Conservation (phyloP, 768 basidiomycete species). For the Russula sp. region DNA sequence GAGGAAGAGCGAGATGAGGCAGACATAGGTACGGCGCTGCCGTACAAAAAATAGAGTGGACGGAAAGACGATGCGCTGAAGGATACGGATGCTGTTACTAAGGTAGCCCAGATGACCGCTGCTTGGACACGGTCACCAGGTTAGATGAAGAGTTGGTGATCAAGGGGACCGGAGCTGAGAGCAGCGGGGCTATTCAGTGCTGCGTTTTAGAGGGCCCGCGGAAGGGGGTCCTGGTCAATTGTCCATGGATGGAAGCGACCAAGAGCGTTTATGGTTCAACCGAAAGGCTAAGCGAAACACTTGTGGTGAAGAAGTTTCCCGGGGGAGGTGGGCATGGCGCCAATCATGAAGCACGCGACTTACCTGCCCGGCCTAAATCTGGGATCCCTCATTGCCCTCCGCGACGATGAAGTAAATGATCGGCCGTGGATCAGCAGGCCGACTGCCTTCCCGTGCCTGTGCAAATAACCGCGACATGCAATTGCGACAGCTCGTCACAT, state of each 20-base stretch:
- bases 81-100: conserved; percentile 17
- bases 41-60: conserved; percentile 6
- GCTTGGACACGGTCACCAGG: conserved; percentile 31
- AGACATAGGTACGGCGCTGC: conserved; percentile 5
- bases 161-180: conserved; percentile 29
- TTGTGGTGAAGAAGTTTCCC: conserved; percentile 22
- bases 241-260: conserved; percentile 20
- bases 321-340: conserved; percentile 24
- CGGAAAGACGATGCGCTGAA: conserved; percentile 6
- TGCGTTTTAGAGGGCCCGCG: conserved; percentile 28
- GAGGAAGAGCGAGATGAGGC: conserved; percentile 14
- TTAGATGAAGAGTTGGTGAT: conserved; percentile 19
- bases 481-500: conserved; percentile 25
- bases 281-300: conserved; percentile 23
- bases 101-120: conserved; percentile 20
- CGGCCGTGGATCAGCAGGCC: conserved; percentile 25
- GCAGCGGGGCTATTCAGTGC: not conserved
- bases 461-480: conserved; percentile 7
- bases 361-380: conserved; percentile 17
- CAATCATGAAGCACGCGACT: conserved; percentile 29
- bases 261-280: conserved; percentile 15
- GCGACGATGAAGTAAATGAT: conserved; percentile 28
- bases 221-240: conserved; percentile 15
- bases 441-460: conserved; percentile 11
- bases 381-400: conserved; percentile 22